Conservation (phyloP, 441 rosid species). For the Eruca vesicaria region DNA sequence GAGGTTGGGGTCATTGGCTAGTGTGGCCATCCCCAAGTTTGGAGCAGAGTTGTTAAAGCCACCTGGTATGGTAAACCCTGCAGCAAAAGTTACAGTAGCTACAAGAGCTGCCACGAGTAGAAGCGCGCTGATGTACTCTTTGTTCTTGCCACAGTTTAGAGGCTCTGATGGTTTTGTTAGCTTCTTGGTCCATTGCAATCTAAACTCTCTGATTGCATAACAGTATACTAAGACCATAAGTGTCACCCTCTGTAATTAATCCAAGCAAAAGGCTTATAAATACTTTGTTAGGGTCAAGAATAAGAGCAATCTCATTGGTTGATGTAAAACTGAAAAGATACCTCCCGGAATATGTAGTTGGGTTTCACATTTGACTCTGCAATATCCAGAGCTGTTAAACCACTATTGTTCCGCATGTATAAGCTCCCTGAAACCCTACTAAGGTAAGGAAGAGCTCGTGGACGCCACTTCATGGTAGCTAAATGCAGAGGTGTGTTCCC, state of each 20-base stretch:
- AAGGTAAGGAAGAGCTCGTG: not conserved
- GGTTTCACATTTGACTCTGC: not conserved
- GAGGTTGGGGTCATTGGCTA: not conserved
- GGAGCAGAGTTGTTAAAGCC: slow-evolving; percentile 10
- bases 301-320: not conserved
- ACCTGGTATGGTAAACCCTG: slow-evolving; percentile 22
- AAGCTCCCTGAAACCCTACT: not conserved
- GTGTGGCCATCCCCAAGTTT: not conserved
- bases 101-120: slow-evolving; percentile 13
- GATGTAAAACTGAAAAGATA: not conserved
- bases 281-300: too few relatives aligned
- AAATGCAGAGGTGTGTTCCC: not conserved
- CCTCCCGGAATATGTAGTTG: not conserved
- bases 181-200: not conserved
- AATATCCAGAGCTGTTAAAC: not conserved
- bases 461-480: not conserved
- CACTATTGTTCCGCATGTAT: not conserved
- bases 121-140: not conserved
- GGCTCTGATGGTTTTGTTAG: not conserved
- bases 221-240: not conserved
- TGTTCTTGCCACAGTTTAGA: not conserved
- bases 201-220: not conserved
- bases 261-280: not conserved
- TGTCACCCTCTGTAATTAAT: slow-evolving; percentile 1
- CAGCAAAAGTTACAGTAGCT: slow-evolving; percentile 21